Percentiles rank a stretch among this genome's conserved stretches.
These are phyloP conservation scores for Pisolithus tinctorius DNA, from an alignment of 768 basidiomycete genomes.

Conservation along the genomic window DNA sequence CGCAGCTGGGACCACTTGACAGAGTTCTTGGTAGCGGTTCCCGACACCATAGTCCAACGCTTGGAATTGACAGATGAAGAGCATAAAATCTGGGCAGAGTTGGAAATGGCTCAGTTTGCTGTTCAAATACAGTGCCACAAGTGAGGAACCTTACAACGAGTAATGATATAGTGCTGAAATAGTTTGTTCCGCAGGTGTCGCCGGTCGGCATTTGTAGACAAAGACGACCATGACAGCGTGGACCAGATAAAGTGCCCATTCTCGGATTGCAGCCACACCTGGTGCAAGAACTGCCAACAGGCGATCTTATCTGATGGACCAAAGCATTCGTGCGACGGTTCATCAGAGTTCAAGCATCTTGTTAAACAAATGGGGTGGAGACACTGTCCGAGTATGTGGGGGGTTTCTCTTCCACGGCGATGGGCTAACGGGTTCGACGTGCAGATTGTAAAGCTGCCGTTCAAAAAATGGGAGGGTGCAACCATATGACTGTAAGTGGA, in stretches of 20 bases:
- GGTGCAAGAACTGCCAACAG: conserved; percentile 58
- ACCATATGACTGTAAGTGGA: conserved; percentile 51
- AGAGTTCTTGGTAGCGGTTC: conserved; percentile 29
- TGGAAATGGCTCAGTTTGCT: conserved; percentile 37
- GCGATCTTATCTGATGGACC: conserved; percentile 23
- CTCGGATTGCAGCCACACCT: conserved; percentile 40
- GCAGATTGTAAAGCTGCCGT: conserved; percentile 40
- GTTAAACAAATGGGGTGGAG: conserved; percentile 54
- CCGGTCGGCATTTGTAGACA: conserved; percentile 43
- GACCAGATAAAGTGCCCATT: conserved; percentile 45
- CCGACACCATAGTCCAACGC: conserved; percentile 27
- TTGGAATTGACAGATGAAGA: conserved; percentile 39
- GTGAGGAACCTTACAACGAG: conserved; percentile 25
- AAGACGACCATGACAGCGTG: conserved; percentile 34
- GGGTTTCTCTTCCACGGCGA: not conserved
- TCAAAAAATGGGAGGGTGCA: conserved; percentile 48
- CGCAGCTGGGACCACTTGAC: not conserved
- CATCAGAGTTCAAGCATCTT: conserved; percentile 43
- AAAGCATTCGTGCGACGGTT: conserved; percentile 52
- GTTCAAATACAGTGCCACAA: conserved; percentile 42
- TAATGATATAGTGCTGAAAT: not conserved
- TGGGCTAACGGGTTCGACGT: not conserved
- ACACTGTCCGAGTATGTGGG: conserved; percentile 46
- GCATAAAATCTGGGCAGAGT: conserved; percentile 35
- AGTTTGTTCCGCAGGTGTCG: conserved; percentile 38